A percentile compares a stretch with the other conserved stretches of the same genome.
phyloP scores from a whole-genome alignment of 352 stramenopile species.

The Phytophthora ramorum region DNA sequence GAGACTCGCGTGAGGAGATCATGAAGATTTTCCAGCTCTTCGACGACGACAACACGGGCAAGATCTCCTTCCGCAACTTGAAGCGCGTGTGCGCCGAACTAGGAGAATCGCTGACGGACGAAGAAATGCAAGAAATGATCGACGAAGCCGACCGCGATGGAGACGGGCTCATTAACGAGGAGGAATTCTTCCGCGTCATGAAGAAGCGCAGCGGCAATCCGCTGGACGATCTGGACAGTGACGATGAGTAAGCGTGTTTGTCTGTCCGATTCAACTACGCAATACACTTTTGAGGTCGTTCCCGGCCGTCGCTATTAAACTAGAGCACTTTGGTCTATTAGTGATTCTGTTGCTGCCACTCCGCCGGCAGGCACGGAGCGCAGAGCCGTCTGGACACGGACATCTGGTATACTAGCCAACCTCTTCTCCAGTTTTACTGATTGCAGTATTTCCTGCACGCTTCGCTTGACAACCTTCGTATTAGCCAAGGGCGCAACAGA shows the following conservation, averaged over 20 bases:
- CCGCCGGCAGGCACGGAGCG: slow-evolving; percentile 7
- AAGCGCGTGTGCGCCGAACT: slow-evolving; percentile 93
- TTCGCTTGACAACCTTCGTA: slow-evolving; percentile 63
- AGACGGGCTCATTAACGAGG: slow-evolving; percentile 94
- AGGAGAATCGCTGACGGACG: slow-evolving; percentile 71
- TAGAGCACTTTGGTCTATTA: slow-evolving; percentile 31
- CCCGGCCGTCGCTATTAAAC: slow-evolving; percentile 22
- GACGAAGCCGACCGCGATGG: slow-evolving; percentile 94
- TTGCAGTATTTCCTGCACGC: slow-evolving; percentile 76
- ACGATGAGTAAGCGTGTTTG: slow-evolving; percentile 75
- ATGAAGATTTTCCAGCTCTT: slow-evolving; percentile 96
- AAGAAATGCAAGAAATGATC: slow-evolving; percentile 95
- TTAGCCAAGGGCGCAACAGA: slow-evolving; percentile 2
- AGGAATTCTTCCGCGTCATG: slow-evolving; percentile 97
- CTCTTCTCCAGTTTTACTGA: slow-evolving; percentile 56
- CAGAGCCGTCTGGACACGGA: slow-evolving; percentile 14
- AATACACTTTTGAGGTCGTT: slow-evolving; percentile 8
- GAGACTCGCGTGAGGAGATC: slow-evolving; percentile 93
- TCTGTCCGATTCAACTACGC: background rate
- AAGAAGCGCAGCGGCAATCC: slow-evolving; percentile 95
- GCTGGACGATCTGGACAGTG: slow-evolving; percentile 91
- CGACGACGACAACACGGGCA: slow-evolving; percentile 94
- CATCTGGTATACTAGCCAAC: slow-evolving; percentile 31
- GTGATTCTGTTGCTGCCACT: slow-evolving; percentile 28
- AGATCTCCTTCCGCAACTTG: slow-evolving; percentile 96